Evolutionary conservation across 2,329 filamentous ascomycete genomes (phyloP).

Genomic region (Diaporthe capsici): DNA sequence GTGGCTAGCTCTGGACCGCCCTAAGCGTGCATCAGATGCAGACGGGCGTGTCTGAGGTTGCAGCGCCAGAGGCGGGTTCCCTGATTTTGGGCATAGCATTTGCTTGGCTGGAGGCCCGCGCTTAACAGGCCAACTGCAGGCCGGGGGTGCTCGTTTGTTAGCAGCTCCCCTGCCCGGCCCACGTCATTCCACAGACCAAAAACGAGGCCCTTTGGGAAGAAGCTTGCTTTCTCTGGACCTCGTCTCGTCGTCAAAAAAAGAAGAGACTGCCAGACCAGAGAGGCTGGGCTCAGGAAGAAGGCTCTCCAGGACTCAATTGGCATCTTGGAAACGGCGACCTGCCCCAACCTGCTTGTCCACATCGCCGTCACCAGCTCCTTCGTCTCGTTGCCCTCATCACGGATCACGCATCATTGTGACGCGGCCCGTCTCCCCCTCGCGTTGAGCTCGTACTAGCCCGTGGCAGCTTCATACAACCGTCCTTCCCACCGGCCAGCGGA

Average conservation of each 20-base stretch:
- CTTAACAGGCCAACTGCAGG: slow-evolving; percentile 17
- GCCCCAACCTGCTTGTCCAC: background rate
- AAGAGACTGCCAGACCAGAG: slow-evolving; percentile 12
- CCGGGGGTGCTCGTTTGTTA: background rate
- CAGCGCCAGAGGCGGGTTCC: slow-evolving; percentile 27
- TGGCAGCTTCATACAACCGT: slow-evolving; percentile 2
- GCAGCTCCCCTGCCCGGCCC: slow-evolving; percentile 28
- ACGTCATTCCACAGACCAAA: slow-evolving; percentile 30
- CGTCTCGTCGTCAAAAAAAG: slow-evolving; percentile 1
- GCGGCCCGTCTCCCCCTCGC: background rate
- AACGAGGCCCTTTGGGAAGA: slow-evolving; percentile 27
- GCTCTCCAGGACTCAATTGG: slow-evolving; percentile 22
- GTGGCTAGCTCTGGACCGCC: slow-evolving; percentile 9
- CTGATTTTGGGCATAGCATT: slow-evolving; percentile 28
- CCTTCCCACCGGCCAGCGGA: background rate
- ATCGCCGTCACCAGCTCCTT: background rate
- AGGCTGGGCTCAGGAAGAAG: slow-evolving; percentile 2
- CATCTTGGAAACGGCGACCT: background rate
- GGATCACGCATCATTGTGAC: background rate
- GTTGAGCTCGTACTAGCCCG: background rate
- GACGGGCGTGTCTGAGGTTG: background rate
- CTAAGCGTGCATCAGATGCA: slow-evolving; percentile 16
- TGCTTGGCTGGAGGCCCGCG: slow-evolving; percentile 14
- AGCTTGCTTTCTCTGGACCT: slow-evolving; percentile 18
- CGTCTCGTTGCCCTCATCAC: background rate